phyloP scores from a whole-genome alignment of 2,329 filamentous ascomycete species.

The Phaeosphaeria sp. region DNA sequence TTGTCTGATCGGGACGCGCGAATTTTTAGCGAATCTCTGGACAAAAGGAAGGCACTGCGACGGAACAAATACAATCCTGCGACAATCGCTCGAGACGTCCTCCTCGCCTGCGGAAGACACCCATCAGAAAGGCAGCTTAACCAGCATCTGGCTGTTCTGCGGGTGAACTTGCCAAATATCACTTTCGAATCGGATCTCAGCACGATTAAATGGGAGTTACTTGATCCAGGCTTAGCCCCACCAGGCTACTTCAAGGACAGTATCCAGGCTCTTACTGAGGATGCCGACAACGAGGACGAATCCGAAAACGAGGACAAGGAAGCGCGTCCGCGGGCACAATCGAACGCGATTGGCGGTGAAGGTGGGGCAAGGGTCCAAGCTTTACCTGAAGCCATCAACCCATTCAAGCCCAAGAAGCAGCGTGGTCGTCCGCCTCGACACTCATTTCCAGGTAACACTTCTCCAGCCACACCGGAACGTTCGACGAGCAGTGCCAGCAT shows the following conservation, averaged over 20 bases:
- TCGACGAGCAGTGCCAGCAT: conserved; percentile 21
- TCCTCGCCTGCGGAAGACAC: conserved; percentile 67
- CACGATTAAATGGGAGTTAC: conserved; percentile 67
- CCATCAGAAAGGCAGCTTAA: conserved; percentile 66
- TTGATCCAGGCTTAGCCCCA: conserved; percentile 62
- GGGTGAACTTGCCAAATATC: conserved; percentile 47
- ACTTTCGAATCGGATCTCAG: conserved; percentile 60
- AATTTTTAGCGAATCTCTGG: conserved; percentile 54
- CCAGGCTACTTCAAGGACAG: conserved; percentile 39
- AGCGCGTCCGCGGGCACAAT: conserved; percentile 18
- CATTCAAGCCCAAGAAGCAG: conserved; percentile 39
- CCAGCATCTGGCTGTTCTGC: conserved; percentile 61
- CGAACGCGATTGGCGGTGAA: conserved; percentile 28
- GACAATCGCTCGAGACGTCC: conserved; percentile 68
- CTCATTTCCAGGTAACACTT: conserved; percentile 30
- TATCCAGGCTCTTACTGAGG: conserved; percentile 34
- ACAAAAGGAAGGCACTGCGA: conserved; percentile 54
- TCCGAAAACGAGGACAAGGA: conserved; percentile 34
- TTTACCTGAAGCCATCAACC: conserved; percentile 38
- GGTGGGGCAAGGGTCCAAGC: conserved; percentile 35
- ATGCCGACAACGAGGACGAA: conserved; percentile 45
- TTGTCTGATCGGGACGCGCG: conserved; percentile 23
- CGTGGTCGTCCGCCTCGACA: conserved; percentile 46
- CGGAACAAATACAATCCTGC: conserved; percentile 64
- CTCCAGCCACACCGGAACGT: conserved; percentile 23